Evolutionary conservation across 2,329 filamentous ascomycete genomes (phyloP), one percentile per base, ranked within the genome.

Genomic region (Periconia macrospinosa): DNA sequence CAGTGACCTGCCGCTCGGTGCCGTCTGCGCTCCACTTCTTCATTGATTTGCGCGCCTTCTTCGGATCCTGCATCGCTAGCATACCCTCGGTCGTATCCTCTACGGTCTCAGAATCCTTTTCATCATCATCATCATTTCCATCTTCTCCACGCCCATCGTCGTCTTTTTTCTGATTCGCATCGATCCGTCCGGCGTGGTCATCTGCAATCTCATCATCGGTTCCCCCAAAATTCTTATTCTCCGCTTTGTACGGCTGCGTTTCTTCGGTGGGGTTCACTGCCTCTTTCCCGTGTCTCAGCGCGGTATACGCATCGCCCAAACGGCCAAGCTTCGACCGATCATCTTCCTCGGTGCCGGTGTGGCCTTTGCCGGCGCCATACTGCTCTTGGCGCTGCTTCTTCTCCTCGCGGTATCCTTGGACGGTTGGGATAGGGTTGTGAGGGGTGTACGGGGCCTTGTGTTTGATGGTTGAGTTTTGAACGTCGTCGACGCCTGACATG

Each of bases 1-100:
- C 88, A 1, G 87, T 90, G 45, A 90, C 87, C 66, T 88, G 80
- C 54, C 81, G 76, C 53, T 80, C 78, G 23, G 79, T 77, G 30
- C 77, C 73, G 53, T 80, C 77, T 30, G 77, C 73, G 44, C 70
- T 75, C 54, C 72, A 73, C 53, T 81, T 77, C 64, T 81, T 80
- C 75, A 81, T 77, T 13, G 68, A 60, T 65, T 82, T 81, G 40
- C 80, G 69, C 54, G 76, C 75, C 55, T 78, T 70, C 61, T 77
- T 79, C 1, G 79, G 76, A 52, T 81, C 72, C 49, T 60, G 56
- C 9, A 70, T 69, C 14, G 57, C 60, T 20, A 73, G 55, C 3
- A 63, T 60, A 14, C 71, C 71, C 58, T 81, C 72, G 1, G 79
- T 79, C 1, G 79, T 81, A 53, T 81, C 78, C 46, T 73, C 57